Conservation (phyloP, 1,284 basidiomycete genomes). For the Marasmius tenuissimus region DNA sequence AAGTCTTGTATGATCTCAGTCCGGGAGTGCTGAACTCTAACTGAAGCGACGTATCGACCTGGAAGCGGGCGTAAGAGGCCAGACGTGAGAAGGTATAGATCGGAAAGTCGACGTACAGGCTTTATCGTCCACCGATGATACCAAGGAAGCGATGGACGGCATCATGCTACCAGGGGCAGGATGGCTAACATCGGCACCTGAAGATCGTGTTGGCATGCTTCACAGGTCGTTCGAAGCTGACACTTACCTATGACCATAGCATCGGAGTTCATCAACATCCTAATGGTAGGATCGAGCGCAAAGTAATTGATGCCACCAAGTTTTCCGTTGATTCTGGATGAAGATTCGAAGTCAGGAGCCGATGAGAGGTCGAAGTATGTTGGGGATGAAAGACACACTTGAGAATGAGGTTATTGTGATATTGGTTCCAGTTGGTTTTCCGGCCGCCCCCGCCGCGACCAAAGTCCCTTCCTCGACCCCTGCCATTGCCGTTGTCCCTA, state of each 20-base stretch:
- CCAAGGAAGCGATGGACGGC: conserved; percentile 38
- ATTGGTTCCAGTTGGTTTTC: conserved; percentile 27
- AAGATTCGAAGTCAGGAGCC: not conserved
- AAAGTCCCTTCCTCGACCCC: not conserved
- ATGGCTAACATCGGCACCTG: conserved; percentile 44
- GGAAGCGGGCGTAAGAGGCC: not conserved
- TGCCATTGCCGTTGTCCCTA: not conserved
- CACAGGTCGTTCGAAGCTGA: not conserved
- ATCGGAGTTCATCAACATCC: conserved; percentile 16
- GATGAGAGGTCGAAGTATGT: not conserved
- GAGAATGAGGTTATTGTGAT: conserved; percentile 36
- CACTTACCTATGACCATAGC: conserved; percentile 38
- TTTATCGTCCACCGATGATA: conserved; percentile 30
- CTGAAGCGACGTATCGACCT: conserved; percentile 30
- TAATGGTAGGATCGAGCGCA: conserved; percentile 23
- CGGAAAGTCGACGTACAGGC: conserved; percentile 13
- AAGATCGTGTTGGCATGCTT: not conserved
- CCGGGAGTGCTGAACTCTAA: conserved; percentile 44
- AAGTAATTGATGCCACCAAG: conserved; percentile 37
- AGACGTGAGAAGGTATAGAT: not conserved
- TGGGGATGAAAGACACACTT: conserved; percentile 27
- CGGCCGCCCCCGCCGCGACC: not conserved
- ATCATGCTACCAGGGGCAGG: conserved; percentile 32
- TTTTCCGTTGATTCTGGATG: conserved; percentile 39
- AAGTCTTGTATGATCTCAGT: conserved; percentile 52